Percentiles rank a stretch among this genome's conserved stretches.
Conservation (phyloP, 2,329 filamentous ascomycete genomes). For the Xylaria sp. region DNA sequence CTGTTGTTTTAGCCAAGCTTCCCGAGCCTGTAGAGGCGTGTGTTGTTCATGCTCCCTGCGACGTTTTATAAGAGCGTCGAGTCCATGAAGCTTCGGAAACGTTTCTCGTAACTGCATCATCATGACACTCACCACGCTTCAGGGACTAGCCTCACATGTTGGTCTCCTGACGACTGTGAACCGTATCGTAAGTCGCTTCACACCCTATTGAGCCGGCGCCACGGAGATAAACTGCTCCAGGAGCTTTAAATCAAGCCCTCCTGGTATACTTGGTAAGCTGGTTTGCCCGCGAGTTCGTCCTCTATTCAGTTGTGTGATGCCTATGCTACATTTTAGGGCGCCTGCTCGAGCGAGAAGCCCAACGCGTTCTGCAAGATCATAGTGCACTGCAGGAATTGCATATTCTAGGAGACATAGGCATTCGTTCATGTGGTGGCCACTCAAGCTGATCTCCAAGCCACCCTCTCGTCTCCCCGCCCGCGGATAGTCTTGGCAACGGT, state of each 20-base stretch:
- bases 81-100: conserved; percentile 1
- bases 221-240: conserved; percentile 3
- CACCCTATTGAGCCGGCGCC: conserved; percentile 3
- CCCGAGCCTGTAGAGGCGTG: conserved; percentile 5
- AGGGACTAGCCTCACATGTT: not conserved
- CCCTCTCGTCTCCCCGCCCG: conserved; percentile 4
- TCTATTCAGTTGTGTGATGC: not conserved
- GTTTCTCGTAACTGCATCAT: conserved; percentile 5
- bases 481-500: conserved; percentile 13
- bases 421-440: conserved; percentile 4
- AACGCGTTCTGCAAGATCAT: conserved; percentile 17
- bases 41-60: conserved; percentile 9
- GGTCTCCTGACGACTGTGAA: not conserved
- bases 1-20: not conserved
- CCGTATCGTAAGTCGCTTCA: conserved; percentile 1
- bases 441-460: conserved; percentile 5
- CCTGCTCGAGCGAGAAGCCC: not conserved
- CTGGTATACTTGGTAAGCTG: conserved; percentile 1
- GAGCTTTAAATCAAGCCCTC: conserved; percentile 7
- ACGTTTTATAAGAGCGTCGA: conserved; percentile 3
- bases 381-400: conserved; percentile 11
- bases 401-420: conserved; percentile 1
- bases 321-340: not conserved
- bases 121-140: not conserved
- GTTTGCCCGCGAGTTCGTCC: conserved; percentile 1